Conservation (phyloP, 2,329 filamentous ascomycete genomes). For the Elsinoe australis region DNA sequence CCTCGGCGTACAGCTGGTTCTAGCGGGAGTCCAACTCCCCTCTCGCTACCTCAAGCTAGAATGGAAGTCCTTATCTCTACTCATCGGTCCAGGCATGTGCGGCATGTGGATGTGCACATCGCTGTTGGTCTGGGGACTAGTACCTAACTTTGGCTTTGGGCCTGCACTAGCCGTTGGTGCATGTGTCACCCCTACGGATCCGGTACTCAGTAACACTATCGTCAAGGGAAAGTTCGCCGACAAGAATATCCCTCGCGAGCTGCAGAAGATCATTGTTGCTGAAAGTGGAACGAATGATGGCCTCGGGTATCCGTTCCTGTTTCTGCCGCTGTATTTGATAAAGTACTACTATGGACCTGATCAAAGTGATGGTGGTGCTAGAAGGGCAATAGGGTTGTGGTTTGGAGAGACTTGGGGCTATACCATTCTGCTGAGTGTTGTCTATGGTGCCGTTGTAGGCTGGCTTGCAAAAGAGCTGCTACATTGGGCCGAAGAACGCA, state of each 20-base stretch:
- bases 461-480: slow-evolving; percentile 76
- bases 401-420: slow-evolving; percentile 82
- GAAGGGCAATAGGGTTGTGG: slow-evolving; percentile 68
- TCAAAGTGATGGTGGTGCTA: slow-evolving; percentile 49
- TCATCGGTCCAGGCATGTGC: slow-evolving; percentile 78
- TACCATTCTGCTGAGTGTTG: slow-evolving; percentile 66
- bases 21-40: slow-evolving; percentile 81
- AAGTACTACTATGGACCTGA: slow-evolving; percentile 61
- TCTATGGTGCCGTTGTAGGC: slow-evolving; percentile 70
- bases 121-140: slow-evolving; percentile 66
- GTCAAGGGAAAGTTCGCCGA: slow-evolving; percentile 92
- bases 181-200: slow-evolving; percentile 88
- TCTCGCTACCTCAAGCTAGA: slow-evolving; percentile 70
- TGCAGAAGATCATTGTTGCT: slow-evolving; percentile 59
- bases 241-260: slow-evolving; percentile 71
- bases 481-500: slow-evolving; percentile 73
- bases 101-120: slow-evolving; percentile 82
- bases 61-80: slow-evolving; percentile 65
- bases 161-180: slow-evolving; percentile 74
- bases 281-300: slow-evolving; percentile 89
- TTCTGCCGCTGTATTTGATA: slow-evolving; percentile 74
- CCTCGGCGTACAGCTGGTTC: slow-evolving; percentile 79
- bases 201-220: slow-evolving; percentile 78
- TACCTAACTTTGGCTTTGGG: slow-evolving; percentile 63
- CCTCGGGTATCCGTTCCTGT: slow-evolving; percentile 80